These are phyloP conservation scores for Curvularia spicifera DNA, from an alignment of 2,329 filamentous ascomycete species.

Conservation along the genomic window DNA sequence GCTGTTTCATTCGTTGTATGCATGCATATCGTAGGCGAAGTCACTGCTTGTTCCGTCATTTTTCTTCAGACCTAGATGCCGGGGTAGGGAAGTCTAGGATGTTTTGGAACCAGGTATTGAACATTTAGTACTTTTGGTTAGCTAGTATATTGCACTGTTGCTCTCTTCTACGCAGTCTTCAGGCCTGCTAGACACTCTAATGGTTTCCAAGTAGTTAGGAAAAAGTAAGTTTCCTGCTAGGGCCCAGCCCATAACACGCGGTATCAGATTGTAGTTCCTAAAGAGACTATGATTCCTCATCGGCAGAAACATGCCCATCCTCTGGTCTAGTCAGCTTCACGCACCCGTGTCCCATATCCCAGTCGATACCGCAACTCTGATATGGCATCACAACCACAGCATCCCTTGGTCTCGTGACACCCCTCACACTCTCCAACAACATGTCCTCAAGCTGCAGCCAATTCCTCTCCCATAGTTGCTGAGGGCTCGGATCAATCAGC, in stretches of 20 bases:
- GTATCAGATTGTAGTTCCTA: no score
- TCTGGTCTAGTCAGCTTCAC: constrained; percentile 31
- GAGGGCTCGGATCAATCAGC: constrained; percentile 38
- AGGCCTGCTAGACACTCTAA: no score
- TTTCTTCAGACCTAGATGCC: background rate
- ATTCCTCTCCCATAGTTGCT: constrained; percentile 37
- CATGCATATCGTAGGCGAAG: background rate
- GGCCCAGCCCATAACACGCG: no score
- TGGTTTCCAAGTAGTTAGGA: no score
- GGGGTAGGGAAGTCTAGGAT: no score
- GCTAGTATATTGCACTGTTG: no score
- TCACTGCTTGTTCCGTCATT: background rate
- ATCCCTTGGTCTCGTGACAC: constrained; percentile 22
- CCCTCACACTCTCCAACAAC: constrained; percentile 35
- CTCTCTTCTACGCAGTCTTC: no score
- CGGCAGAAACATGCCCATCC: background rate
- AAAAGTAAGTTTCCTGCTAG: no score
- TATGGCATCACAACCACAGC: constrained; percentile 43
- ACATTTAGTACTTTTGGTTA: no score
- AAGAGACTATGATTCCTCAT: background rate
- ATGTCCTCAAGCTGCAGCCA: constrained; percentile 39
- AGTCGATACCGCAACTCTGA: constrained; percentile 32
- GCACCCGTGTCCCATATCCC: constrained; percentile 34
- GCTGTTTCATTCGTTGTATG: background rate
- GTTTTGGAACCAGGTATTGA: no score